Conservation (phyloP, 1,284 basidiomycete species). For the Apiotrichum gracile region DNA sequence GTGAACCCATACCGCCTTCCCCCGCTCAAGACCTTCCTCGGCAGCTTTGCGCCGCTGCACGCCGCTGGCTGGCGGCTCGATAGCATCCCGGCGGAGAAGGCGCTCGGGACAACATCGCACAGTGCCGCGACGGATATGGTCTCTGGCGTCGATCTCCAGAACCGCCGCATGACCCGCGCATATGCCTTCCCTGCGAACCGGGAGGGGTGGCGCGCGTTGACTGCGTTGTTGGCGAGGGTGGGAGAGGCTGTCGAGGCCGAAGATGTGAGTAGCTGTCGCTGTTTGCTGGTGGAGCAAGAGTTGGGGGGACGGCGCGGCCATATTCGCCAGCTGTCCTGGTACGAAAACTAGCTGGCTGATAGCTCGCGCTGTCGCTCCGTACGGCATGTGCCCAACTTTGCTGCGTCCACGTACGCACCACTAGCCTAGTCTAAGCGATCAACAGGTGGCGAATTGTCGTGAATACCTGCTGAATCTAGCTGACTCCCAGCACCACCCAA, state of each 20-base stretch:
- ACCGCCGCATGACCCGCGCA: conserved; percentile 22
- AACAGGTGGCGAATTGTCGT: too few species aligned
- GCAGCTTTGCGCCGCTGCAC: conserved; percentile 31
- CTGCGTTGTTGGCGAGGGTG: conserved; percentile 9
- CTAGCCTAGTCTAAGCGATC: too few species aligned
- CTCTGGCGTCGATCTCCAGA: conserved; percentile 28
- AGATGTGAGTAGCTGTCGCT: conserved; percentile 25
- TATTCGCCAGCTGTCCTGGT: too few species aligned
- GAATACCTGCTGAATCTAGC: background rate
- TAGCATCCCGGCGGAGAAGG: background rate
- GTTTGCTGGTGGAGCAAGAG: background rate
- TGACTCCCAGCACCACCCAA: conserved; percentile 36
- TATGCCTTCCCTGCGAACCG: conserved; percentile 25
- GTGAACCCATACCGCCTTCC: conserved; percentile 35
- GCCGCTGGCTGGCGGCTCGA: conserved; percentile 34
- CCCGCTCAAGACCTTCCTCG: conserved; percentile 22
- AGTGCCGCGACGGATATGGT: background rate
- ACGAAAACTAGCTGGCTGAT: too few species aligned
- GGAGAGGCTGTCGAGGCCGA: conserved; percentile 20
- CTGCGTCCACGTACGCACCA: too few species aligned
- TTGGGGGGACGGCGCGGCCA: background rate
- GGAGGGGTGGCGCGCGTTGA: conserved; percentile 28
- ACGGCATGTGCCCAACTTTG: too few species aligned
- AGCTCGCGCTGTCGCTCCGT: too few species aligned
- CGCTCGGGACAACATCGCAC: background rate